phyloP scores from a whole-genome alignment of 306 rosid genomes.

The Pterocarpus macrocarpus region DNA sequence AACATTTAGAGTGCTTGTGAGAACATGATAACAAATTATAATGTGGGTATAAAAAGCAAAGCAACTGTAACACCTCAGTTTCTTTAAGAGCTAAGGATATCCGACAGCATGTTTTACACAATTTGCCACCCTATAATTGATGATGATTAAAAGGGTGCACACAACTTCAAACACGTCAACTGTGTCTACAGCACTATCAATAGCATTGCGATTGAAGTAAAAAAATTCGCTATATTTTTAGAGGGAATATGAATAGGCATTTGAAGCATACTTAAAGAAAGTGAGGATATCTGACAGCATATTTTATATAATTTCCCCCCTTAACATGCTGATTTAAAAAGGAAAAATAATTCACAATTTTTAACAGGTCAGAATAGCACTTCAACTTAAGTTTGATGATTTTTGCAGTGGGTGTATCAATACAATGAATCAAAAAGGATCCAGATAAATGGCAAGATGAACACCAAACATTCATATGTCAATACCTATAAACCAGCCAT shows the following conservation, averaged over 20 bases:
- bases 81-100: constrained; percentile 12
- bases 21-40: constrained; percentile 15
- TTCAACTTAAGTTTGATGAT: neutral
- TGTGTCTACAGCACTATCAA: neutral
- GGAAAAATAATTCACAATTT: neutral
- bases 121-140: constrained; percentile 10
- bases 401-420: neutral
- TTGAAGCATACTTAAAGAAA: neutral
- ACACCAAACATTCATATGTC: neutral
- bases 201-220: neutral
- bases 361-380: neutral
- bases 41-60: neutral
- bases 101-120: constrained; percentile 8
- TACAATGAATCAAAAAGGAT: neutral
- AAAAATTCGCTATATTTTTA: neutral
- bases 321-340: neutral
- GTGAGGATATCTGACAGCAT: neutral
- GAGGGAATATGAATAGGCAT: neutral
- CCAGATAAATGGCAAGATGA: neutral
- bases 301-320: neutral
- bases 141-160: neutral
- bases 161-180: neutral
- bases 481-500: neutral
- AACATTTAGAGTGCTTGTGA: neutral
- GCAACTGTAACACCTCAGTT: constrained; percentile 20